These are phyloP conservation scores for Botrytis hyacinthi DNA, from an alignment of 2,329 filamentous ascomycete species.

Conservation along the genomic window DNA sequence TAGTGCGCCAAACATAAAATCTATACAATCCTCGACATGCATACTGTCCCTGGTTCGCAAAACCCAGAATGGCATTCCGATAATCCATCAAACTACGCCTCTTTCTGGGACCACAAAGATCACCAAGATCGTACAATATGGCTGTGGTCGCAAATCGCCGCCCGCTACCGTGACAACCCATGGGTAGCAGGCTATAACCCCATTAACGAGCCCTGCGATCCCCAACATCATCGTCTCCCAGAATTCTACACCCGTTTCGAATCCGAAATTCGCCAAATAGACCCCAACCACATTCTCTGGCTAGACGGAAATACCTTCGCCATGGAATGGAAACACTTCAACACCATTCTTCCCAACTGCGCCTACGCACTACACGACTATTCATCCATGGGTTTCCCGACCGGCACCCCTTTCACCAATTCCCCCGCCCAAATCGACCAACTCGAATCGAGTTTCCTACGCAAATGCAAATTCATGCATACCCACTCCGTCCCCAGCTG, in stretches of 20 bases:
- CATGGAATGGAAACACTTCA: constrained; percentile 49
- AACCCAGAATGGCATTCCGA: constrained; percentile 51
- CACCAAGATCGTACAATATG: constrained; percentile 47
- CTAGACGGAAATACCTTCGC: constrained; percentile 54
- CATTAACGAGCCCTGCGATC: constrained; percentile 40
- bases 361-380: constrained; percentile 57
- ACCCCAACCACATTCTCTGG: constrained; percentile 50
- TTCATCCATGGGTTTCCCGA: constrained; percentile 49
- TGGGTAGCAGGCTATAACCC: constrained; percentile 39
- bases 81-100: constrained; percentile 41
- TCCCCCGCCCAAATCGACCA: constrained; percentile 45
- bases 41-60: constrained; percentile 47
- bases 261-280: constrained; percentile 42
- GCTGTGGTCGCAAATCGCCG: constrained; percentile 46
- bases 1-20: constrained; percentile 44
- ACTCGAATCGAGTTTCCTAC: constrained; percentile 43
- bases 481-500: constrained; percentile 45
- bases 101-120: constrained; percentile 49
- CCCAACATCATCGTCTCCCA: constrained; percentile 40
- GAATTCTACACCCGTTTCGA: constrained; percentile 45
- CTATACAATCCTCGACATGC: constrained; percentile 48
- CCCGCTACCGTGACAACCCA: constrained; percentile 45
- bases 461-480: constrained; percentile 47
- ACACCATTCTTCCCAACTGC: constrained; percentile 45
- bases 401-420: constrained; percentile 44